Conservation (phyloP, 306 rosid species). For the Purshia tridentata region DNA sequence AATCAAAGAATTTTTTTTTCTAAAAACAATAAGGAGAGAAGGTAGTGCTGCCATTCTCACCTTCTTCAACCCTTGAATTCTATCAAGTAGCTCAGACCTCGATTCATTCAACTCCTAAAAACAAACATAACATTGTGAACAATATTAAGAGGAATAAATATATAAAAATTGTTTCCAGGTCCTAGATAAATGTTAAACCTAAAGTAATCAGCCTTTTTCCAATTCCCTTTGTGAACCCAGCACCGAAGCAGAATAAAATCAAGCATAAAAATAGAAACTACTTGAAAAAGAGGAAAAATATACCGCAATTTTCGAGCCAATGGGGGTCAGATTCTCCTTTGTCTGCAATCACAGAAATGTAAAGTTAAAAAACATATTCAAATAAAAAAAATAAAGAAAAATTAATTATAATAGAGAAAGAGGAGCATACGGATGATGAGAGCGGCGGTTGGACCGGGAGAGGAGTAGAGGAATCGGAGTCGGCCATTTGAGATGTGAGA, state of each 20-base stretch:
- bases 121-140: constrained; percentile 11
- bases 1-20: background rate
- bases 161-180: background rate
- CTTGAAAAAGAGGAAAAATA: background rate
- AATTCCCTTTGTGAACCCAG: background rate
- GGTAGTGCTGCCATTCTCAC: constrained; percentile 26
- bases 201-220: background rate
- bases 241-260: constrained; percentile 11
- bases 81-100: constrained; percentile 75
- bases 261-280: background rate
- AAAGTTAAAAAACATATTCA: background rate
- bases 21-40: background rate
- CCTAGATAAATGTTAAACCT: background rate
- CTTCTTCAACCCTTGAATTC: constrained; percentile 88
- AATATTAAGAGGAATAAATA: background rate
- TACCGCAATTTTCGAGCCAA: constrained; percentile 72
- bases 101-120: constrained; percentile 85
- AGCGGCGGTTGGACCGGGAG: constrained; percentile 27
- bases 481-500: constrained; percentile 34
- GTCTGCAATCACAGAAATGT: constrained; percentile 37
- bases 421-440: constrained; percentile 35
- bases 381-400: background rate
- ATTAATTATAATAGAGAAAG: background rate
- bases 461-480: constrained; percentile 32
- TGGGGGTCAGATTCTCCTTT: constrained; percentile 68